Evolutionary conservation across 202 grass and related monocot genomes (phyloP).

Genomic region (Digitaria exilis): DNA sequence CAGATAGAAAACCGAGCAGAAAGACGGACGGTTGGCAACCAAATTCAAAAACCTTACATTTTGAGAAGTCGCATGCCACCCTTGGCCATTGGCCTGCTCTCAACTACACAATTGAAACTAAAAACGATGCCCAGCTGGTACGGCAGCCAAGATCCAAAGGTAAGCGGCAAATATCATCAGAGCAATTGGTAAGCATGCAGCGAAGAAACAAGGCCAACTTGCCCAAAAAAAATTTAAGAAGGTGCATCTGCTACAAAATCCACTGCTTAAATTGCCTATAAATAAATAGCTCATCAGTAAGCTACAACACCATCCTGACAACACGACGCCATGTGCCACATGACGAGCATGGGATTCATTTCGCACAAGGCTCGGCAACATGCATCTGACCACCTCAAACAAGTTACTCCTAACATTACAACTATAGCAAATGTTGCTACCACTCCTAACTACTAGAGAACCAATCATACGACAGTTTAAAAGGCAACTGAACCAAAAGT

Average conservation of each 20-base stretch:
- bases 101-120: background rate
- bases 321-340: conserved; percentile 29
- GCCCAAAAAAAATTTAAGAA: background rate
- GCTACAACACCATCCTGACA: conserved; percentile 47
- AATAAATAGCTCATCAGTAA: conserved; percentile 48
- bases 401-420: conserved; percentile 51
- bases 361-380: conserved; percentile 2
- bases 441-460: conserved; percentile 45
- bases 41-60: background rate
- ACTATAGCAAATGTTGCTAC: conserved; percentile 48
- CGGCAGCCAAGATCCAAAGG: too few relatives aligned
- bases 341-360: conserved; percentile 31
- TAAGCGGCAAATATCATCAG: background rate
- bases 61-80: background rate
- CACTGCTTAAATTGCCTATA: conserved; percentile 34
- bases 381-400: conserved; percentile 28
- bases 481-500: conserved; percentile 35
- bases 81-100: background rate
- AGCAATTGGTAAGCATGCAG: background rate
- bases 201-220: background rate
- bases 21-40: background rate
- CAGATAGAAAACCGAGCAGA: background rate
- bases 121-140: background rate
- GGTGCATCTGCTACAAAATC: conserved; percentile 32
- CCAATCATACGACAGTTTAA: conserved; percentile 43